phyloP scores from a whole-genome alignment of 2,329 filamentous ascomycete species.

The Metarhizium robertsii region DNA sequence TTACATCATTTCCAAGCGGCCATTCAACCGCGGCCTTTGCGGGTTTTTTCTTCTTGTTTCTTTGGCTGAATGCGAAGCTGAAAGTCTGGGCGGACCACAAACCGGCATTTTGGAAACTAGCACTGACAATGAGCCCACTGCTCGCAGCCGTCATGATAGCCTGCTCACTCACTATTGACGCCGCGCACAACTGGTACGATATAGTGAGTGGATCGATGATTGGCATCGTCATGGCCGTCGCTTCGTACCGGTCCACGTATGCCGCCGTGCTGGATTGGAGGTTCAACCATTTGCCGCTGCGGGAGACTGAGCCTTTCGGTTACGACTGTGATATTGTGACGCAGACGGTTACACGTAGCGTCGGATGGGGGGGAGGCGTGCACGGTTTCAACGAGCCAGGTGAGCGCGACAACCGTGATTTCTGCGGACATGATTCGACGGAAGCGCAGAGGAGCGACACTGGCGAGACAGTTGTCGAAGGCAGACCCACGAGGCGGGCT shows the following conservation, averaged over 20 bases:
- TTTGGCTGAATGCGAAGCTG: constrained; percentile 64
- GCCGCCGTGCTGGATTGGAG: constrained; percentile 62
- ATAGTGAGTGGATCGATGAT: constrained; percentile 55
- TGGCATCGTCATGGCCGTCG: constrained; percentile 53
- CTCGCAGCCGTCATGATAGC: constrained; percentile 51
- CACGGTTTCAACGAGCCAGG: not conserved
- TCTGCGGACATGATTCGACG: not conserved
- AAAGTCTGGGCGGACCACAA: constrained; percentile 61
- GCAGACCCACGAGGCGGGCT: no score
- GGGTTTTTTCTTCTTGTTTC: constrained; percentile 52
- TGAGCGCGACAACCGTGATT: not conserved
- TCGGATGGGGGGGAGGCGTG: constrained; percentile 17
- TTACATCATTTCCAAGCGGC: constrained; percentile 60
- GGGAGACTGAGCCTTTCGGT: constrained; percentile 15
- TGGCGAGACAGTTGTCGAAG: no score
- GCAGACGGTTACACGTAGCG: constrained; percentile 15
- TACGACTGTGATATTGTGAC: constrained; percentile 9
- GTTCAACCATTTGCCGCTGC: constrained; percentile 57
- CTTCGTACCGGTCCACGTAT: constrained; percentile 56
- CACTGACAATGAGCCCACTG: constrained; percentile 47
- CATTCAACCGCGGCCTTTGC: constrained; percentile 58
- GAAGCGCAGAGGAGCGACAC: not conserved
- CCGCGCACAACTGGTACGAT: constrained; percentile 64
- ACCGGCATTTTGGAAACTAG: constrained; percentile 57
- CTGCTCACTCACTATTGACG: constrained; percentile 53